Evolutionary conservation across 768 basidiomycete genomes (phyloP).

Genomic region (Suillus tomentosus): DNA sequence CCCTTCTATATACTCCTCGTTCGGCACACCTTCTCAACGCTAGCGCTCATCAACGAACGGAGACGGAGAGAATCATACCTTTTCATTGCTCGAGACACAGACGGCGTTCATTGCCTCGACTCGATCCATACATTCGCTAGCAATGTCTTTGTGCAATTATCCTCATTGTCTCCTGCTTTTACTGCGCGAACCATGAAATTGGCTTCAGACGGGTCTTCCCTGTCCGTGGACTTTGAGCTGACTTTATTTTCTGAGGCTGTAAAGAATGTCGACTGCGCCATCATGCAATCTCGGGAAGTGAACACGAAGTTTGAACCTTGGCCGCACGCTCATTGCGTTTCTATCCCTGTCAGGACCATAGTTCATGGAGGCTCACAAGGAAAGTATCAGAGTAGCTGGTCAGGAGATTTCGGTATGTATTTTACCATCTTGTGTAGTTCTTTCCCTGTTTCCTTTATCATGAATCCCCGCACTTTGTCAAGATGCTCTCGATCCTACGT

Average conservation of each 20-base stretch:
- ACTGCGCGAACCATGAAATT: slow-evolving; percentile 18
- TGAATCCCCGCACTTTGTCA: slow-evolving; percentile 90
- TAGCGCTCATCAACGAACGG: slow-evolving; percentile 49
- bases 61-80: slow-evolving; percentile 81
- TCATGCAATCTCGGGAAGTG: slow-evolving; percentile 59
- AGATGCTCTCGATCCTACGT: slow-evolving; percentile 86
- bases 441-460: slow-evolving; percentile 91
- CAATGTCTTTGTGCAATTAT: slow-evolving; percentile 76
- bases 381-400: slow-evolving; percentile 95
- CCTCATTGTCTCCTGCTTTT: slow-evolving; percentile 59
- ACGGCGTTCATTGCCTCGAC: slow-evolving; percentile 78
- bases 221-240: slow-evolving; percentile 55
- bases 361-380: slow-evolving; percentile 78
- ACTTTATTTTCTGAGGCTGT: slow-evolving; percentile 80
- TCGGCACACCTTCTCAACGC: slow-evolving; percentile 54
- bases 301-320: slow-evolving; percentile 52
- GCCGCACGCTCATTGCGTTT: slow-evolving; percentile 60
- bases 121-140: slow-evolving; percentile 78
- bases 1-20: not conserved
- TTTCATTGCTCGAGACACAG: slow-evolving; percentile 80
- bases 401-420: slow-evolving; percentile 78
- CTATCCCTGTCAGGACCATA: slow-evolving; percentile 75
- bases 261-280: slow-evolving; percentile 74
- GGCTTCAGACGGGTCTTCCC: slow-evolving; percentile 19
- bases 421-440: slow-evolving; percentile 40